These are phyloP conservation scores for Raffaelea albimanens DNA, from an alignment of 2,329 filamentous ascomycete species.

Conservation along the genomic window DNA sequence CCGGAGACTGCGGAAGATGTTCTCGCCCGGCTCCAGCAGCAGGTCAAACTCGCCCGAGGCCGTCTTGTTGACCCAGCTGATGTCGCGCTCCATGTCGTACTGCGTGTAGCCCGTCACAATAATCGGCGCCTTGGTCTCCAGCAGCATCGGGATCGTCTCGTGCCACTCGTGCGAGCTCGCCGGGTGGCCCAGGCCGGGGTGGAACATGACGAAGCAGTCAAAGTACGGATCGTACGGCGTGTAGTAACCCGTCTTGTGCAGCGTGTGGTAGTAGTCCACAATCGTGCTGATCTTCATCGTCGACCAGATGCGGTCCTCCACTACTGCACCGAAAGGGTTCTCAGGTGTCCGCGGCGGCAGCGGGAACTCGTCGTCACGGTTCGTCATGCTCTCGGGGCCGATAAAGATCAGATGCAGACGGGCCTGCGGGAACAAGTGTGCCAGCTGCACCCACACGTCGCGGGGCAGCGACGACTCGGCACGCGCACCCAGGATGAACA, in stretches of 20 bases:
- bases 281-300: slow-evolving; percentile 96
- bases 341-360: slow-evolving; percentile 72
- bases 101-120: slow-evolving; percentile 94
- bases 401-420: slow-evolving; percentile 89
- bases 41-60: slow-evolving; percentile 87
- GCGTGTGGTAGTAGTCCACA: slow-evolving; percentile 95
- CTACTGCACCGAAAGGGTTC: slow-evolving; percentile 89
- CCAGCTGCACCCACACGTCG: slow-evolving; percentile 86
- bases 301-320: slow-evolving; percentile 81
- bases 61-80: slow-evolving; percentile 79
- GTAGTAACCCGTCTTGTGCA: slow-evolving; percentile 86
- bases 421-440: slow-evolving; percentile 91
- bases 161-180: slow-evolving; percentile 91
- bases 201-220: slow-evolving; percentile 94
- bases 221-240: slow-evolving; percentile 96
- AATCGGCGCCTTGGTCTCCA: slow-evolving; percentile 93
- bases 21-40: slow-evolving; percentile 85
- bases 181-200: slow-evolving; percentile 90
- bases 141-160: slow-evolving; percentile 75
- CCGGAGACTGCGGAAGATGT: slow-evolving; percentile 81
- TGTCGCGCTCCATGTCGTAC: slow-evolving; percentile 86
- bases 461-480: slow-evolving; percentile 96
- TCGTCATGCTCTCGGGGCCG: slow-evolving; percentile 90
- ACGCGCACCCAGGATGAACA: slow-evolving; percentile 89
- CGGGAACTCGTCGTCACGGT: slow-evolving; percentile 87